Evolutionary conservation across 805 yeast genomes (phyloP).

Genomic region (Candida dendrica): DNA sequence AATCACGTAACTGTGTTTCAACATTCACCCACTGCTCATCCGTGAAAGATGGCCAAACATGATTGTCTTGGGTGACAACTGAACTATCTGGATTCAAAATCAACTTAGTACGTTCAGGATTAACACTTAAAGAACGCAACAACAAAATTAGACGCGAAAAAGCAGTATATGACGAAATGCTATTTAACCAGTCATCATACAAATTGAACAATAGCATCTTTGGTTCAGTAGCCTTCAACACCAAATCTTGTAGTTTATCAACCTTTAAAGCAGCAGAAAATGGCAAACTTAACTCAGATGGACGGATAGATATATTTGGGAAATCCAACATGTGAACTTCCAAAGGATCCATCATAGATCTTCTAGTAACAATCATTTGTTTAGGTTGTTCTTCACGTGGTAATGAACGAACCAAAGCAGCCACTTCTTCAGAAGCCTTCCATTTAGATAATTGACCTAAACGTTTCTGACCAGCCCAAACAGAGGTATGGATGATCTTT

Average conservation of each 20-base stretch:
- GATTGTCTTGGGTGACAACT: conserved; percentile 65
- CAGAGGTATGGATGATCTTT: conserved; percentile 87
- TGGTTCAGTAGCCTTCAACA: conserved; percentile 83
- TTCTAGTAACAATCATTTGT: conserved; percentile 83
- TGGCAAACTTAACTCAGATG: conserved; percentile 85
- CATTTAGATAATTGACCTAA: conserved; percentile 90
- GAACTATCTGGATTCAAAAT: conserved; percentile 71
- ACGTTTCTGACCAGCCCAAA: conserved; percentile 96
- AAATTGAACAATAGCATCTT: conserved; percentile 87
- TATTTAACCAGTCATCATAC: conserved; percentile 89
- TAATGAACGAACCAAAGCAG: conserved; percentile 79
- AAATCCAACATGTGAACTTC: conserved; percentile 97
- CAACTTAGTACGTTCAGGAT: conserved; percentile 67
- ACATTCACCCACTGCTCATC: conserved; percentile 91
- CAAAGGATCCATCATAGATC: conserved; percentile 87
- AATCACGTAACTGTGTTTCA: conserved; percentile 81
- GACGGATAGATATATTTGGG: conserved; percentile 84
- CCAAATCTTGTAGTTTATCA: conserved; percentile 71
- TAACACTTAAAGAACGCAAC: conserved; percentile 75
- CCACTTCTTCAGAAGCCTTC: conserved; percentile 97
- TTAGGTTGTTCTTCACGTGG: conserved; percentile 94
- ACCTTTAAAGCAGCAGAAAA: conserved; percentile 80
- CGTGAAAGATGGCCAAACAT: conserved; percentile 86
- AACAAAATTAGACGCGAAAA: conserved; percentile 80
- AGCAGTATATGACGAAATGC: conserved; percentile 85